Evolutionary conservation across 2,329 filamentous ascomycete genomes (phyloP), one percentile per base, ranked within the genome.

Genomic region (Chaetomium sp.): DNA sequence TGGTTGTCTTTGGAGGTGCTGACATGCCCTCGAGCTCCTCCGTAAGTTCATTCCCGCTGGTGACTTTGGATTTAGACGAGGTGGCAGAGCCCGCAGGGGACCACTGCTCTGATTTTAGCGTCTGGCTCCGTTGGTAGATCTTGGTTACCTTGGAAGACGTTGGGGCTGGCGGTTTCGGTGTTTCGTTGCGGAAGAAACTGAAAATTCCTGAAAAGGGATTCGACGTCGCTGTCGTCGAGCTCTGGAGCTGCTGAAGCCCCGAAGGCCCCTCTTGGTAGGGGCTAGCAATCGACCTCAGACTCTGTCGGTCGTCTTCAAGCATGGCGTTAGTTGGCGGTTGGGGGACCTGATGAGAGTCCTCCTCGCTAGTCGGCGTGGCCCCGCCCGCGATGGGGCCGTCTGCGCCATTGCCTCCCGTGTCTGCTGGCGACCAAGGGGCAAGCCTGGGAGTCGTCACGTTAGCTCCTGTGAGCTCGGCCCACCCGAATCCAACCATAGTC

Each of bases 401-500:
- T 27, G 19, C 19, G 0, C 62, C 66, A 12, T 65, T 59, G 9
- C 63, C 56, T 10, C 69, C 65, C 43, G 69, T 68, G 46, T 70
- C 69, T 1, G 67, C 66, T 1, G 73, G 69, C 4, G 74, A 66
- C 65, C 76, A 74, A n/a, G 68, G 72, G n/a, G 71, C 74, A 35
- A 73, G 70, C 58, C 78, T 72, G 6, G 76, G 70, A 11, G 71
- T 67, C 5, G 71, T 76, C 66, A 80, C 75, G 61, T 82, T 88
- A n/a, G 86, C 73, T 14, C 84, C 84, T 0, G 89, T 96, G 55
- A 99, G 74, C 70, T 99, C 94, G 7, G 90, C 89, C 88, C 91
- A 96, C 2, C 94, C 92, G 79, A 92, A 96, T 54, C 89, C 89
- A 35, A 94, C 90, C 60, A 97, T 85, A 0, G 91, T 96, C 52